Evolutionary conservation across 2,329 filamentous ascomycete species (phyloP).

Genomic region (Ophiognomonia clavigignenti-juglandacearum): DNA sequence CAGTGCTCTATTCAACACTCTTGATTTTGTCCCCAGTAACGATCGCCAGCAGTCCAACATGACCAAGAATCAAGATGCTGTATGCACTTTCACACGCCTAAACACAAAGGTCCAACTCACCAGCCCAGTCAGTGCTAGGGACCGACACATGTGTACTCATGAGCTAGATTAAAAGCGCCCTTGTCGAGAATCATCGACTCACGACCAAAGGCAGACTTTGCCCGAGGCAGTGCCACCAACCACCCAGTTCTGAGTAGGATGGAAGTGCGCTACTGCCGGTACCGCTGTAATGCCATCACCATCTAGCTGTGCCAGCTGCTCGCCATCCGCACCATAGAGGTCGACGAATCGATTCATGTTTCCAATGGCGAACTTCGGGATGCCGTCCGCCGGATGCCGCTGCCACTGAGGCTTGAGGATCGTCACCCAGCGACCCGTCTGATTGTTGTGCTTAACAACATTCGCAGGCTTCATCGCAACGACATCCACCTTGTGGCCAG

Average conservation of each 20-base stretch:
- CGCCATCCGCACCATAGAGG: constrained; percentile 74
- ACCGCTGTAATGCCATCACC: constrained; percentile 92
- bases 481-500: constrained; percentile 52
- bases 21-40: too few species aligned
- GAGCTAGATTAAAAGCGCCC: too few species aligned
- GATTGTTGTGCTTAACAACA: constrained; percentile 81
- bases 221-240: constrained; percentile 87
- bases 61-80: too few species aligned
- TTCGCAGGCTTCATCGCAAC: constrained; percentile 64
- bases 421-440: constrained; percentile 91
- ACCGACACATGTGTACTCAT: too few species aligned
- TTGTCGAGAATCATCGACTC: background rate
- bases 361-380: constrained; percentile 85
- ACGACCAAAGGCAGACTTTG: constrained; percentile 90
- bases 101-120: too few species aligned
- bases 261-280: constrained; percentile 86
- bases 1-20: too few species aligned
- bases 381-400: constrained; percentile 65
- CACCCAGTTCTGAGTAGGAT: constrained; percentile 85
- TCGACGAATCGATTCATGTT: constrained; percentile 99
- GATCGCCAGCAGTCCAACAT: too few species aligned
- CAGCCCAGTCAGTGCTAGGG: too few species aligned
- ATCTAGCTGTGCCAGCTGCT: constrained; percentile 82
- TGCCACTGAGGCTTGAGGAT: constrained; percentile 87
- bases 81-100: too few species aligned